A percentile compares a stretch with the other conserved stretches of the same genome.
These are phyloP conservation scores for Pseudocercospora cruenta DNA, from an alignment of 2,329 filamentous ascomycete genomes.

Conservation along the genomic window DNA sequence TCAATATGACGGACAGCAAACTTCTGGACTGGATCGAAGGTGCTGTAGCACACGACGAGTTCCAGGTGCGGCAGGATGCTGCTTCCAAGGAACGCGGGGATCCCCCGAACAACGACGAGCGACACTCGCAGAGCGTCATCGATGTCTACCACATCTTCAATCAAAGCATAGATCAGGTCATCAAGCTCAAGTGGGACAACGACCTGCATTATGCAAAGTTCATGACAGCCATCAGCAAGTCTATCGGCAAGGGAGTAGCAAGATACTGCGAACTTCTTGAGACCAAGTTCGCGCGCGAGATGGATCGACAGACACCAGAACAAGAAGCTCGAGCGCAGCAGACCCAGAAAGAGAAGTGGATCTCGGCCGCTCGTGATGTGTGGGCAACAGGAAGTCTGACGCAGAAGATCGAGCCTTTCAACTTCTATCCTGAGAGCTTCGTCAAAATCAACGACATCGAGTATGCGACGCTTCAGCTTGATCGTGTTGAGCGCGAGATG, in stretches of 20 bases:
- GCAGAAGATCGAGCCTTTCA: constrained; percentile 93
- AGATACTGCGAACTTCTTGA: constrained; percentile 91
- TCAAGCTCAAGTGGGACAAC: constrained; percentile 87
- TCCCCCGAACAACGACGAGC: constrained; percentile 73
- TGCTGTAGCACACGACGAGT: constrained; percentile 87
- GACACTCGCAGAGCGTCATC: constrained; percentile 90
- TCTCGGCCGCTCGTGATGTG: constrained; percentile 90
- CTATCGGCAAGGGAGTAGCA: constrained; percentile 79
- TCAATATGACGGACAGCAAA: constrained; percentile 76
- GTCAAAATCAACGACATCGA: constrained; percentile 98
- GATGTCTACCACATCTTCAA: constrained; percentile 95
- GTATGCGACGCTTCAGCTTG: constrained; percentile 88
- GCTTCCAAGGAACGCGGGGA: constrained; percentile 54
- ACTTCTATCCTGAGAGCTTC: constrained; percentile 93
- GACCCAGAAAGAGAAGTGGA: constrained; percentile 87
- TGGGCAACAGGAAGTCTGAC: constrained; percentile 72
- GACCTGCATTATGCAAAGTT: constrained; percentile 93
- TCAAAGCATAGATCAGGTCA: constrained; percentile 84
- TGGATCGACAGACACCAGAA: constrained; percentile 88
- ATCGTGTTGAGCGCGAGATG: constrained; percentile 85
- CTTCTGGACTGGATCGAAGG: constrained; percentile 84
- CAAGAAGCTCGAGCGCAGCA: constrained; percentile 78
- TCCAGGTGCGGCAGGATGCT: constrained; percentile 71
- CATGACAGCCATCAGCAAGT: constrained; percentile 89
- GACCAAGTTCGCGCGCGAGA: constrained; percentile 81